Base-by-base conservation (phyloP, 2,329 filamentous ascomycete genomes). In the Ophiostoma quercus region DNA sequence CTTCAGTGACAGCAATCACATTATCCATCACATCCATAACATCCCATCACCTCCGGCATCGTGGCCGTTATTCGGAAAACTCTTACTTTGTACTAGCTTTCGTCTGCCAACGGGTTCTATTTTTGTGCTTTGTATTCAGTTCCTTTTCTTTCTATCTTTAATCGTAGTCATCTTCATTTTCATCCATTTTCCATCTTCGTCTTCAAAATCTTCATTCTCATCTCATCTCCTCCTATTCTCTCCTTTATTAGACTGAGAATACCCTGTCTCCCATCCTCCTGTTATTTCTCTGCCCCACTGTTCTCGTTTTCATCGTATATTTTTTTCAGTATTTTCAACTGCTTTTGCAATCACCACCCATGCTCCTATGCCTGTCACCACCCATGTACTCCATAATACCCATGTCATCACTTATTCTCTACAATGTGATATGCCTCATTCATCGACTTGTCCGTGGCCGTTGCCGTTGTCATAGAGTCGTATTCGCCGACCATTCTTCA, bases 211-310 rank as follows among this genome's bases (percentile, higher is more conserved):
- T 47, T 47, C 43, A 39, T 29, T 29, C 12, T 43, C 41, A 47
- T n/a, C 16, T 47, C 43, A 47, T 47, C 51, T 25, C 22, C 51
- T 54, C 51, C 51, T 57, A 57, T 57, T 57, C 51, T 51, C 47
- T 57, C 51, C 51, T 57, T 57, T 57, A 32, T 19, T 63, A 32
- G 60, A 32, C 25, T 34, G 25, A 14, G 22, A 37, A 19, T 57
- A 57, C 51, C 51, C 51, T 57, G 51, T 57, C 51, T 29, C n/a
- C 8, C 51, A 57, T 25, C 51, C 22, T 57, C 51, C 51, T 25
- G n/a, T 57, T 12, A 57, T 57, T 57, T 57, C n/a, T 25, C 51
- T 14, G 51, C 51, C 51, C 51, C 51, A 57, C 51, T 57, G 51
- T 57, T 57, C 51, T 57, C 51, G 29, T 19, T 34, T 63, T 34